These are phyloP conservation scores for Talaromyces funiculosus DNA, from an alignment of 2,329 filamentous ascomycete genomes.

Conservation along the genomic window DNA sequence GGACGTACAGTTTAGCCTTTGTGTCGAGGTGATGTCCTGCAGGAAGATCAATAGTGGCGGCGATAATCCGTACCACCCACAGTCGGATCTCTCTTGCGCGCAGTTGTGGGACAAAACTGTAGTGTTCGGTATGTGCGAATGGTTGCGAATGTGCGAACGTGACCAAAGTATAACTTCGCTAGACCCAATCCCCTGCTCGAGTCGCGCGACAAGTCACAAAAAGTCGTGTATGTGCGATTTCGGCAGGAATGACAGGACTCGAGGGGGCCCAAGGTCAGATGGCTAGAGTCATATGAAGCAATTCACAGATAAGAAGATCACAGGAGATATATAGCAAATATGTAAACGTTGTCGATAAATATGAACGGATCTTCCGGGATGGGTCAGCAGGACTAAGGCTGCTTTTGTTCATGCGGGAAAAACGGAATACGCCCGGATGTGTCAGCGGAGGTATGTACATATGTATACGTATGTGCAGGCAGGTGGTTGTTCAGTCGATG, in stretches of 20 bases:
- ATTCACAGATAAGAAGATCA: not conserved
- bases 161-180: slow-evolving; percentile 5
- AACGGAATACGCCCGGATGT: not conserved
- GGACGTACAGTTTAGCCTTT: not conserved
- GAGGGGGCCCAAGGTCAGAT: not conserved
- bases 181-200: not conserved
- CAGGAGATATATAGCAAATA: not conserved
- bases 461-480: not conserved
- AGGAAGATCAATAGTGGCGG: slow-evolving; percentile 11
- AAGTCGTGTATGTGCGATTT: not conserved
- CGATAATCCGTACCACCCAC: slow-evolving; percentile 1
- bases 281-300: not conserved
- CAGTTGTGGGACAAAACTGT: not conserved
- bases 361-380: slow-evolving; percentile 4
- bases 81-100: not conserved
- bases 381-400: slow-evolving; percentile 1
- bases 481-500: not conserved
- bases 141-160: not conserved
- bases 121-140: not conserved
- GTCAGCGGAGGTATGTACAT: not conserved
- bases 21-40: not conserved
- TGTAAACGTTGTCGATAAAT: not conserved
- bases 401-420: not conserved
- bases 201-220: slow-evolving; percentile 1
- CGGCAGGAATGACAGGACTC: not conserved